phyloP scores from a whole-genome alignment of 805 yeast genomes.

The Schizosaccharomyces lindneri region DNA sequence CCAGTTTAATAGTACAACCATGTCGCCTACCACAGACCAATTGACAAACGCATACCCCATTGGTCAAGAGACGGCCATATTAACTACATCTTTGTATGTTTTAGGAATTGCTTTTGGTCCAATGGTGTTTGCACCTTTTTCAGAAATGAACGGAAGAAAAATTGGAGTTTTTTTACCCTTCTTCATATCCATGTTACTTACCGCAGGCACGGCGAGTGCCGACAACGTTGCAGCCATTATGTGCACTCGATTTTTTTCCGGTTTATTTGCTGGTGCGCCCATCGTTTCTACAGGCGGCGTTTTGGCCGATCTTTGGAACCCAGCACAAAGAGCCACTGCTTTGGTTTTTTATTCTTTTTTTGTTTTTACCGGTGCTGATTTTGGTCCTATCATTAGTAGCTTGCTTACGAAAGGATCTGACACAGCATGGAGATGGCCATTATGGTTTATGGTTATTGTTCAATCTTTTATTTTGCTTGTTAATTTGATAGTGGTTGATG shows the following conservation, averaged over 20 bases:
- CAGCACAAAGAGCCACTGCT: slow-evolving; percentile 28
- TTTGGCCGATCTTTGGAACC: slow-evolving; percentile 30
- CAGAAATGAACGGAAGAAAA: slow-evolving; percentile 22
- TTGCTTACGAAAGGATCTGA: slow-evolving; percentile 21
- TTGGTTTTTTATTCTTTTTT: slow-evolving; percentile 25
- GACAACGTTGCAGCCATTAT: neutral
- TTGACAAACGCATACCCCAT: slow-evolving; percentile 27
- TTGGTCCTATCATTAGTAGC: slow-evolving; percentile 28
- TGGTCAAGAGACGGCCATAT: slow-evolving; percentile 38
- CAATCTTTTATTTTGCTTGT: neutral
- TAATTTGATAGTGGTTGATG: slow-evolving; percentile 4
- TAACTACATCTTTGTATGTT: slow-evolving; percentile 47
- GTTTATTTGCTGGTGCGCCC: slow-evolving; percentile 21
- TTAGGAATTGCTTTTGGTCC: slow-evolving; percentile 77
- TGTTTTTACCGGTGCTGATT: slow-evolving; percentile 19
- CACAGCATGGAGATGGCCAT: slow-evolving; percentile 34
- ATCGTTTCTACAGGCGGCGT: slow-evolving; percentile 35
- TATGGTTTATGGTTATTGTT: slow-evolving; percentile 5
- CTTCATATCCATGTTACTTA: slow-evolving; percentile 17
- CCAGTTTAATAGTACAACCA: slow-evolving; percentile 62
- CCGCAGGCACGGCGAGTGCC: neutral
- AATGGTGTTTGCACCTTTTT: slow-evolving; percentile 52
- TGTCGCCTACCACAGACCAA: slow-evolving; percentile 32
- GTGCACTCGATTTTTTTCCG: slow-evolving; percentile 27
- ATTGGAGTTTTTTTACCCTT: slow-evolving; percentile 1